Evolutionary conservation across 2,329 filamentous ascomycete species (phyloP).

Genomic region (Metarhizium humberi): DNA sequence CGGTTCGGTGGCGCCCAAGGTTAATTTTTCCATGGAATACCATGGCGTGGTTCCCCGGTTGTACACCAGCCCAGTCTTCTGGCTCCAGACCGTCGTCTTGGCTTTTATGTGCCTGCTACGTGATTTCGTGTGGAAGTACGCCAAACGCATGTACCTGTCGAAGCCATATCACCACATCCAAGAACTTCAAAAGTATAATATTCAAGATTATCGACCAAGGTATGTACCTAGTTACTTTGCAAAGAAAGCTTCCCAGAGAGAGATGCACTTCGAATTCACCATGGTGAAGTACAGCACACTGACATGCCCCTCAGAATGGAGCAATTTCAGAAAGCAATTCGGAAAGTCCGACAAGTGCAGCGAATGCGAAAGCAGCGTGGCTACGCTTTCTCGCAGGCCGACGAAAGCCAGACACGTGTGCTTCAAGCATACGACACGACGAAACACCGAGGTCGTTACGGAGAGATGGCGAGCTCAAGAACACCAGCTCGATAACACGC

Average conservation of each 20-base stretch:
- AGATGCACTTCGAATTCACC: not conserved
- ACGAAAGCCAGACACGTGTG: slow-evolving; percentile 90
- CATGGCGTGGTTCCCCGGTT: slow-evolving; percentile 72
- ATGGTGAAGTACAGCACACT: not conserved
- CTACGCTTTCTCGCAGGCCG: slow-evolving; percentile 95
- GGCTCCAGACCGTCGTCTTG: slow-evolving; percentile 76
- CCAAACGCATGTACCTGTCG: slow-evolving; percentile 92
- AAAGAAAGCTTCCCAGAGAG: not conserved
- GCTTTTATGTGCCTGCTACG: slow-evolving; percentile 74
- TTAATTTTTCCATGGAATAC: slow-evolving; percentile 76
- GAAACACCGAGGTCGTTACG: slow-evolving; percentile 79
- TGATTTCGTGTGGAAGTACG: slow-evolving; percentile 95
- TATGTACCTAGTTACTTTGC: slow-evolving; percentile 31
- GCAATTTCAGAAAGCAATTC: slow-evolving; percentile 98
- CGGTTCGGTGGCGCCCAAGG: slow-evolving; percentile 72
- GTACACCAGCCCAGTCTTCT: slow-evolving; percentile 78
- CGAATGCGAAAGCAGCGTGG: slow-evolving; percentile 98
- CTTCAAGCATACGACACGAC: slow-evolving; percentile 98
- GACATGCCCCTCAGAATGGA: slow-evolving; percentile 66
- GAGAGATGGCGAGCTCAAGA: slow-evolving; percentile 69
- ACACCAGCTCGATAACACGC: slow-evolving; percentile 14
- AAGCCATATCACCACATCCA: slow-evolving; percentile 97
- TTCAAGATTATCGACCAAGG: slow-evolving; percentile 96
- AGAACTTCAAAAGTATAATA: slow-evolving; percentile 99
- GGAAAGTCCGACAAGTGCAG: slow-evolving; percentile 95